Evolutionary conservation across 495 filamentous ascomycete genomes (phyloP), one percentile per base, ranked within the genome.

Genomic region (Neurospora sublineolata): DNA sequence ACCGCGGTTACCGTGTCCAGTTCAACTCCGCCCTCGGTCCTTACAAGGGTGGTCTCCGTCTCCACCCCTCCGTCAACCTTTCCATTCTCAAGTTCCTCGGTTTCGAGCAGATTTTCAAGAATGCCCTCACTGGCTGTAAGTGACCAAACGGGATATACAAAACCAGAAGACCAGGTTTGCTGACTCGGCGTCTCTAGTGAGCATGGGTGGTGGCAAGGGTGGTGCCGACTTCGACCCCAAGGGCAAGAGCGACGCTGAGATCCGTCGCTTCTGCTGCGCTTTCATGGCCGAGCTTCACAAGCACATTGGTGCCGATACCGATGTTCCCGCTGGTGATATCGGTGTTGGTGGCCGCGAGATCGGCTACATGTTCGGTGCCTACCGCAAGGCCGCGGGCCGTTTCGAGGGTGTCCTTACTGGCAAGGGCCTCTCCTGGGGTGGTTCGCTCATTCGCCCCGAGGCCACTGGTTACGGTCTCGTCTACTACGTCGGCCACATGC

Each of bases 21-120:
- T 99, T 97, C 92, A 99, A 98, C 87, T 97, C 93, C 23, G 95
- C 95, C 68, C 90, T 99, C 37, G 95, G 95, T 69, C 95, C 95
- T 41, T 99, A 97, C 90, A 99, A 99, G 87, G 95, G 95, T 74
- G 95, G 95, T 78, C 89, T 98, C 75, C 87, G 95, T 71, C 94
- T 99, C 86, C 95, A 99, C 81, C 95, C 94, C 70, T 89, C 92
- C 18, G 95, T 99, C 83, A 99, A 99, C 86, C 87, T 99, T 72
- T 96, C 92, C 75, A 94, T 99, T 79, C 87, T 99, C 74, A 99
- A 99, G 86, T 98, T 98, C 87, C 87, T 99, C 77, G 95, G 94
- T 70, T 97, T 98, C 81, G 95, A 99, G 90, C 95, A 99, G 87
- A 95, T 93, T 84, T 97, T 99, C 88, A 99, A 99, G 90, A 99